phyloP scores from a whole-genome alignment of 2,329 filamentous ascomycete species.

The Aspergillus arachidicola region DNA sequence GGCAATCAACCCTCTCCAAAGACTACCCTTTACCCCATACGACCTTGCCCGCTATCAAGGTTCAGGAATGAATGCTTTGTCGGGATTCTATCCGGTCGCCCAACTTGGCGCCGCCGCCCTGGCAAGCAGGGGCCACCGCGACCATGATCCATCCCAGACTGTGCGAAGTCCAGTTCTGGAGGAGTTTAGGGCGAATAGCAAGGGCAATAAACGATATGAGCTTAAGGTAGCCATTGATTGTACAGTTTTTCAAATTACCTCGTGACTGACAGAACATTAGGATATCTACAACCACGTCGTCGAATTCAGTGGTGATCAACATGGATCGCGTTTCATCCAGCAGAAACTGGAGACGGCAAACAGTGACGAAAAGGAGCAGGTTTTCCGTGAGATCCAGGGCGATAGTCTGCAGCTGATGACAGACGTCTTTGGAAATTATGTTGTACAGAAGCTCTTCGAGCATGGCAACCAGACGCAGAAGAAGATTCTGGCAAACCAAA shows the following conservation, averaged over 20 bases:
- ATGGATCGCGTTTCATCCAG: constrained; percentile 94
- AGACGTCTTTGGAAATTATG: constrained; percentile 97
- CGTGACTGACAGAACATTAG: constrained; percentile 37
- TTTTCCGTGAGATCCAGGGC: constrained; percentile 83
- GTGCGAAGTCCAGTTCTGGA: constrained; percentile 73
- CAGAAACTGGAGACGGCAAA: constrained; percentile 89
- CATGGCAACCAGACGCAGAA: constrained; percentile 95
- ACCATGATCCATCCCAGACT: constrained; percentile 62
- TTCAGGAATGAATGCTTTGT: constrained; percentile 36
- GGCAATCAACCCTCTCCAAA: constrained; percentile 30
- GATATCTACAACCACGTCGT: constrained; percentile 87
- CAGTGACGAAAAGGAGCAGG: constrained; percentile 89
- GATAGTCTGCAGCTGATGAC: constrained; percentile 90
- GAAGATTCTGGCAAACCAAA: constrained; percentile 78
- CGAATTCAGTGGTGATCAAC: constrained; percentile 94
- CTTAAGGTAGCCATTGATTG: constrained; percentile 61
- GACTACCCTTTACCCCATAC: constrained; percentile 35
- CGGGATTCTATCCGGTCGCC: constrained; percentile 36
- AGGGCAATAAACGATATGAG: constrained; percentile 74
- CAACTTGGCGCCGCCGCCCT: constrained; percentile 35
- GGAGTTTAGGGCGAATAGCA: constrained; percentile 75
- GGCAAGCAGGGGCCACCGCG: constrained; percentile 52
- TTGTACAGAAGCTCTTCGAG: constrained; percentile 97
- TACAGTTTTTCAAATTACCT: no score
- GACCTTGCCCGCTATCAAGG: constrained; percentile 37